Base-by-base conservation (phyloP, 768 basidiomycete species). In the Rhizopogon rudus region DNA sequence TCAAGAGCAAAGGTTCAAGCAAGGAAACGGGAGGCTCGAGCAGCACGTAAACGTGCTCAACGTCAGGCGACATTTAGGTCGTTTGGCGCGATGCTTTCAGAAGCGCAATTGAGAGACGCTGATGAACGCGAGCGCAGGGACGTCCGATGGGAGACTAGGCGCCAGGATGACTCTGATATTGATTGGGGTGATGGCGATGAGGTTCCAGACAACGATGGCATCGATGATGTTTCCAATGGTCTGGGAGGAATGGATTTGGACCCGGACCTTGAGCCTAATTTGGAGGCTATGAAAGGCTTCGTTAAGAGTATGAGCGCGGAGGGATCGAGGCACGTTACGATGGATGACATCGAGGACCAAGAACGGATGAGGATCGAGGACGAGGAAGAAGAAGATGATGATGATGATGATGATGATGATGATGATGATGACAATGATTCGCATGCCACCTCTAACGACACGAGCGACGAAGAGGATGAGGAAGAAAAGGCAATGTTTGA, bases 201-300 rank as follows among this genome's bases (percentile, higher is more conserved):
- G 43, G 55, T 40, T 1, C 58, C 46, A 12, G 67, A 55, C n/a
- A 20, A 56, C 8, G 69, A 69, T 44, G 70, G 44, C 6, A 62
- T 67, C 54, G 66, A 71, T 31, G 60, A 64, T 40, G 50, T 71
- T 42, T 71, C 69, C 44, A 60, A 57, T 20, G 63, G 51, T 22
- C 65, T 68, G 3, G 74, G 73, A 51, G 86, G 76, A 20, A 91
- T 90, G 88, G 78, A 81, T 2, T 65, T 90, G 17, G 88, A 91
- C 57, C 70, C 73, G 0, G 86, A 88, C 22, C 50, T 84, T 41
- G 75, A 76, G 8, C 40, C 77, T 9, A 73, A 77, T 60, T 41
- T 73, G 43, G 64, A 67, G 3, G 81, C 80, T 20, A 80, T 88
- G 84, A 65, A 68, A 56, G 63, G 69, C 13, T 88, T 88, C 56